Evolutionary conservation across 805 yeast genomes (phyloP).

Genomic region (Yamadazyma akitaensis): DNA sequence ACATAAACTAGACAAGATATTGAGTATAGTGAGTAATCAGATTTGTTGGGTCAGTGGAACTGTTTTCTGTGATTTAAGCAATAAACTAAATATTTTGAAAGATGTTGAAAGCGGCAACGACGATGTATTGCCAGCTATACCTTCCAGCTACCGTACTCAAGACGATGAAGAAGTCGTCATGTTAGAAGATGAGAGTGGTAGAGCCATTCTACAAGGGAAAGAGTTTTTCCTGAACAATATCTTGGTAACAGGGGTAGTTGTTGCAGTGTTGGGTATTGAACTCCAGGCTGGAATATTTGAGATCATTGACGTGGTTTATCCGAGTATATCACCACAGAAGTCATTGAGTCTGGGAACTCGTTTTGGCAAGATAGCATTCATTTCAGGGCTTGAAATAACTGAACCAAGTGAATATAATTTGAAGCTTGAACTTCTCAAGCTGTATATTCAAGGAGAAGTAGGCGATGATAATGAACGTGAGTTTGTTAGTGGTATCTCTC

Average conservation of each 20-base stretch:
- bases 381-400: constrained; percentile 70
- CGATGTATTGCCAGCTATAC: constrained; percentile 45
- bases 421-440: constrained; percentile 57
- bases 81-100: constrained; percentile 76
- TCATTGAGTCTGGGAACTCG: constrained; percentile 20
- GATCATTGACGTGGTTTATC: constrained; percentile 75
- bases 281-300: constrained; percentile 79
- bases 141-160: constrained; percentile 20
- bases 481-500: constrained; percentile 33
- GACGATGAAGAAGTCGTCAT: constrained; percentile 42
- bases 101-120: constrained; percentile 67
- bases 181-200: constrained; percentile 91
- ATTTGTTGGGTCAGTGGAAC: constrained; percentile 87
- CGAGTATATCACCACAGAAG: constrained; percentile 59
- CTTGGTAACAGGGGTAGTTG: constrained; percentile 84
- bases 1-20: constrained; percentile 35
- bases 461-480: constrained; percentile 27
- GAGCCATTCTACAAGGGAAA: constrained; percentile 70
- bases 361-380: constrained; percentile 55
- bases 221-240: constrained; percentile 49
- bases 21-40: constrained; percentile 61
- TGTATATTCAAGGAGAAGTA: constrained; percentile 71
- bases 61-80: constrained; percentile 74
- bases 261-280: constrained; percentile 86
- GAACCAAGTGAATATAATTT: constrained; percentile 43